A percentile compares a stretch with the other conserved stretches of the same genome.
These are phyloP conservation scores for Geoglossum glabrum DNA, from an alignment of 495 filamentous ascomycete genomes.

Conservation along the genomic window DNA sequence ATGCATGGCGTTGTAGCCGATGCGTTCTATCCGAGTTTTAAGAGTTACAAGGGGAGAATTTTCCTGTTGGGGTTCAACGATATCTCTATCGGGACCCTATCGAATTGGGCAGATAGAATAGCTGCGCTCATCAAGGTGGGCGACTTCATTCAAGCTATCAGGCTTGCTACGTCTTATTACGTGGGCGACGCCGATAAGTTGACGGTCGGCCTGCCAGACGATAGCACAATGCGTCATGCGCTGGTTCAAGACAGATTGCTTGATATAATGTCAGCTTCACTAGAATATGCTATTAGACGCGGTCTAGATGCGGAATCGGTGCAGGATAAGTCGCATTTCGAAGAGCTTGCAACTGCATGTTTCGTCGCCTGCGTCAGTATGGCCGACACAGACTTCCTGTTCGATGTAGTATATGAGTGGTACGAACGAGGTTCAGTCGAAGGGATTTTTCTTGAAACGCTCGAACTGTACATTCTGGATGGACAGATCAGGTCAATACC, in stretches of 20 bases:
- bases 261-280: constrained; percentile 84
- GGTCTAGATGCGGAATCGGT: constrained; percentile 28
- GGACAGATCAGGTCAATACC: constrained; percentile 55
- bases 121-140: constrained; percentile 89
- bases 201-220: constrained; percentile 82
- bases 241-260: constrained; percentile 77
- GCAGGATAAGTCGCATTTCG: constrained; percentile 35
- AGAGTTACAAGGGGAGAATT: constrained; percentile 79
- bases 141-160: constrained; percentile 78
- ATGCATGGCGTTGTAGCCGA: constrained; percentile 95
- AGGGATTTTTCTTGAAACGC: constrained; percentile 62
- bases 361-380: constrained; percentile 66
- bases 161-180: constrained; percentile 80
- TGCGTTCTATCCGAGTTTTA: constrained; percentile 95
- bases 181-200: constrained; percentile 73
- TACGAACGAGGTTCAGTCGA: constrained; percentile 60
- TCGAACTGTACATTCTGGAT: constrained; percentile 72
- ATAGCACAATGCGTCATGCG: constrained; percentile 49
- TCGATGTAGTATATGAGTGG: constrained; percentile 74
- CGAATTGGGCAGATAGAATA: constrained; percentile 97
- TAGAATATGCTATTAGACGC: constrained; percentile 69
- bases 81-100: constrained; percentile 68
- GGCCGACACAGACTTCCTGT: constrained; percentile 59
- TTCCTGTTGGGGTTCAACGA: constrained; percentile 86
- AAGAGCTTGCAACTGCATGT: constrained; percentile 61